Evolutionary conservation across 73 alveolate species (phyloP), one percentile per base, ranked within the genome.

Genomic region (Paramecium biaurelia): DNA sequence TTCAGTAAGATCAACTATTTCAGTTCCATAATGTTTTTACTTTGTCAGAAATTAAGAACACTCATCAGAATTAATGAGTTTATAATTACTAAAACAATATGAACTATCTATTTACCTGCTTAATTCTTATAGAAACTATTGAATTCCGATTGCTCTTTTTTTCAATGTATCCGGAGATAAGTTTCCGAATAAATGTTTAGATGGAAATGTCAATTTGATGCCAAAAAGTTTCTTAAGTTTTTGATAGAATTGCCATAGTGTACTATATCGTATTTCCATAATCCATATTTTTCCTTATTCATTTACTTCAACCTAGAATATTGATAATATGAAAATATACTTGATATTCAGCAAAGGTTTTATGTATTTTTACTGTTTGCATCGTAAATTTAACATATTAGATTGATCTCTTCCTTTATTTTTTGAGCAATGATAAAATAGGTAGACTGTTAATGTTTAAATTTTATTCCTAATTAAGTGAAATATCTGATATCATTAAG

Each of bases 221-320:
- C 45, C 42, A 45, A 26, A 41, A 30, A 20, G 18, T 79, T 47
- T 79, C 11, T 42, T 43, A 15, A 79, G 37, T 45, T 45, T 79
- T 18, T 79, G 43, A 34, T 79, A 43, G 18, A 79, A 63, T 24
- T 30, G 34, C 26, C 14, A 18, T 0, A 79, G 74, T 12, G 90
- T 79, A 79, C 76, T 79, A 79, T 79, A 79, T n/a, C 90, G 45
- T 9, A 15, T 30, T 79, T 79, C 74, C 90, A 79, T 79, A 47
- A 79, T 43, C 90, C 90, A 79, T 20, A 79, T 42, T 79, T 79
- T 79, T 43, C 90, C 70, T n/a, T 79, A 41, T 20, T 42, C 70
- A 23, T 79, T 18, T 24, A 47, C 90, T 45, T 79, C 7, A 7
- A 79, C 10, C 90, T 79, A 7, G 10, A 18, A 45, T 11, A 34